Evolutionary conservation across 2,329 filamentous ascomycete species (phyloP), one percentile per base, ranked within the genome.

Genomic region (Aciculosporium take): DNA sequence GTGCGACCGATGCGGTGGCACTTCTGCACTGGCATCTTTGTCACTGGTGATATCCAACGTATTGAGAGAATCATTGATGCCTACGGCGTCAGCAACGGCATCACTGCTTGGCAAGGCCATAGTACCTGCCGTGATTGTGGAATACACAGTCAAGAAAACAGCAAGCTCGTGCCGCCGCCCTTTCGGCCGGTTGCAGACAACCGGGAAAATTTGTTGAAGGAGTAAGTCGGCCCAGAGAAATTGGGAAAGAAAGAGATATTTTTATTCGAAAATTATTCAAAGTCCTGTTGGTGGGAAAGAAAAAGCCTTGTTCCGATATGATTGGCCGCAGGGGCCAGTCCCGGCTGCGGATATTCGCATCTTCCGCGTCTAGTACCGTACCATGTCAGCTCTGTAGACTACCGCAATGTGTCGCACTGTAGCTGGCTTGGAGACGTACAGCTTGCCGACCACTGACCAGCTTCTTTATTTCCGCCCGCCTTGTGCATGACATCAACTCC

Each of bases 1-100:
- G 60, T 88, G 81, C 18, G 81, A 84, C 49, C 79, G 76, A 53
- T 82, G 75, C 28, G 78, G 60, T 41, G 75, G 71, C 24, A 73
- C 51, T 36, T 39, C 34, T 40, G 41, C 34, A 24, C 17, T 27
- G 7, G 20, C 41, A 24, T 35, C 23, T 17, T 25, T 32, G 5
- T 43, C 34, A 32, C 31, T 21, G 10, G 23, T 20, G 21, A 58
- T 47, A 28, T 51, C 43, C 48, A 56, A 42, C 31, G 49, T 46
- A 28, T 51, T 45, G 21, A 49, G 37, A 29, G 51, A 48, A 34
- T 46, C 43, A 21, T 46, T 38, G 37, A 51, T 48, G 33, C 42
- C 44, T 40, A 41, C 41, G 40, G 47, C 45, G 42, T 42, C 48
- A 33, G 30, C 46, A 41, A 39, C 43, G 39, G 49, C 43, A 44